These are phyloP conservation scores for Cryptosporidium xiaoi DNA, from an alignment of 169 alveolate genomes.

Conservation along the genomic window DNA sequence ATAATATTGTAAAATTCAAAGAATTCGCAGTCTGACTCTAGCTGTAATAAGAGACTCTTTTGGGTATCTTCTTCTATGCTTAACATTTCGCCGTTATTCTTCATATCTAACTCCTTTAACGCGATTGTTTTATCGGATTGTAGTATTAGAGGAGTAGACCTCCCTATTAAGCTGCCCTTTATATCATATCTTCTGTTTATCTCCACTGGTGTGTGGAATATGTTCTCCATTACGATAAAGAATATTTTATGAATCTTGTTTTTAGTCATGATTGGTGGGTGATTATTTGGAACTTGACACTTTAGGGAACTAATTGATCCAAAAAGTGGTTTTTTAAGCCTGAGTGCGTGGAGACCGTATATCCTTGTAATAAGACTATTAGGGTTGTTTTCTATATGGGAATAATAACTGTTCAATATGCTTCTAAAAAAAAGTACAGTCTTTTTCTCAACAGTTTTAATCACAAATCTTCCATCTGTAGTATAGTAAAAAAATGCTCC, in stretches of 20 bases:
- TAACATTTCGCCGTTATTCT: slow-evolving; percentile 81
- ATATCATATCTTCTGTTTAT: slow-evolving; percentile 90
- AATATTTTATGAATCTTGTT: slow-evolving; percentile 84
- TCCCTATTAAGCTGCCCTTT: slow-evolving; percentile 92
- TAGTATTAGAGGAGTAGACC: slow-evolving; percentile 84
- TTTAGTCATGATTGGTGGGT: slow-evolving; percentile 18
- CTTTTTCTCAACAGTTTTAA: slow-evolving; percentile 76
- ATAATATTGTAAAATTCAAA: slow-evolving; percentile 83
- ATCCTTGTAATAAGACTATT: slow-evolving; percentile 85
- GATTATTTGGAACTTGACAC: slow-evolving; percentile 5
- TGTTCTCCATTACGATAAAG: slow-evolving; percentile 96
- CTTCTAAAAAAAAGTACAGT: slow-evolving; percentile 80
- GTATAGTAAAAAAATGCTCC: slow-evolving; percentile 97
- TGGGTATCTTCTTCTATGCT: slow-evolving; percentile 80
- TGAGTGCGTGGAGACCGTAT: slow-evolving; percentile 92
- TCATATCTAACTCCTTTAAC: slow-evolving; percentile 89
- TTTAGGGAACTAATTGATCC: slow-evolving; percentile 11
- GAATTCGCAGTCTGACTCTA: slow-evolving; percentile 86
- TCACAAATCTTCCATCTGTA: slow-evolving; percentile 88
- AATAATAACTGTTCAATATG: slow-evolving; percentile 76
- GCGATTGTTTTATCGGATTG: slow-evolving; percentile 89
- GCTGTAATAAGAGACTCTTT: slow-evolving; percentile 79
- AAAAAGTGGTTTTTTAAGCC: slow-evolving; percentile 80
- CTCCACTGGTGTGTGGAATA: slow-evolving; percentile 92
- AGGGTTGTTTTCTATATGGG: slow-evolving; percentile 80